Evolutionary conservation across 495 filamentous ascomycete species (phyloP).

Genomic region (Margaritispora aquatica): DNA sequence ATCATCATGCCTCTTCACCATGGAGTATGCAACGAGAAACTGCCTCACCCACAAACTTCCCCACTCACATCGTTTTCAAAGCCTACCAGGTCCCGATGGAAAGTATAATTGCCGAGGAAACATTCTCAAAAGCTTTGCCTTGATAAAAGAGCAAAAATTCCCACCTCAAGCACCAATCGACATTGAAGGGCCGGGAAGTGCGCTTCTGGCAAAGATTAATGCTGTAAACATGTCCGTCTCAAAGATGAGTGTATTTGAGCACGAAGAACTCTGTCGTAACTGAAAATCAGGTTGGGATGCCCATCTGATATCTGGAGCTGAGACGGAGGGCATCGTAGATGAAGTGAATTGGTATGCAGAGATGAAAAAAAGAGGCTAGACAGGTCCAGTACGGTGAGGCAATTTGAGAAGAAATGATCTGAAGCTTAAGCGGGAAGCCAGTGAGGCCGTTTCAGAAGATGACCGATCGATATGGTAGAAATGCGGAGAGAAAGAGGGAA

Average conservation of each 20-base stretch:
- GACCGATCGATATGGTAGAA: neutral
- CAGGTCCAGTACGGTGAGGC: neutral
- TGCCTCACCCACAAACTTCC: neutral
- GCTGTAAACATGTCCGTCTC: no score
- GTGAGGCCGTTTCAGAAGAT: neutral
- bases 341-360: neutral
- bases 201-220: no score
- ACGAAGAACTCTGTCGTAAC: no score
- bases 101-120: neutral
- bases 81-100: neutral
- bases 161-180: neutral
- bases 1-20: neutral
- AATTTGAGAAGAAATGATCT: neutral
- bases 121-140: neutral
- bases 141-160: neutral
- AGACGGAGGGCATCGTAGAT: no score
- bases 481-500: neutral
- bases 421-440: neutral
- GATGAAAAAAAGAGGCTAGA: neutral
- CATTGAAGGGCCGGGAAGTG: no score
- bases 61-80: no score
- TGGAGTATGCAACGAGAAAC: neutral
- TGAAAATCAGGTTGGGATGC: no score
- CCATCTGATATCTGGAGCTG: no score
- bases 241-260: no score